These are phyloP conservation scores for Rhizodiscina lignyota DNA, from an alignment of 495 filamentous ascomycete genomes.

Conservation along the genomic window DNA sequence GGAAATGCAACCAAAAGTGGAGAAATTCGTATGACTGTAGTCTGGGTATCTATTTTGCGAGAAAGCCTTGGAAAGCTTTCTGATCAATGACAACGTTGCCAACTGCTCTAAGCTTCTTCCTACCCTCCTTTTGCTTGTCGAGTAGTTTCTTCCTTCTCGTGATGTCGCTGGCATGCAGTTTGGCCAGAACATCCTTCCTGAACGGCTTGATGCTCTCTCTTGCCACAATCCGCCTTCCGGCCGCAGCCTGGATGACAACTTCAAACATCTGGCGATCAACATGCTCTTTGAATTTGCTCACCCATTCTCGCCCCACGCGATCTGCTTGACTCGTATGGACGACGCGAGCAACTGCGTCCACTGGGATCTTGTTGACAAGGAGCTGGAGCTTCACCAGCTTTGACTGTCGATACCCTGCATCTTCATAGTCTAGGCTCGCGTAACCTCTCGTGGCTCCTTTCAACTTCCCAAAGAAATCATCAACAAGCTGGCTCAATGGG, in stretches of 20 bases:
- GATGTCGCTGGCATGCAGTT: slow-evolving; percentile 85
- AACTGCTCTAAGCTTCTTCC: slow-evolving; percentile 62
- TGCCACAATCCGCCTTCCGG: slow-evolving; percentile 69
- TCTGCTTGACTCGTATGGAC: slow-evolving; percentile 67
- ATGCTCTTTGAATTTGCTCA: slow-evolving; percentile 91
- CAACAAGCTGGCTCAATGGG: slow-evolving; percentile 74
- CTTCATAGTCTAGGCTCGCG: slow-evolving; percentile 86
- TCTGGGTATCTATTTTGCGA: slow-evolving; percentile 36
- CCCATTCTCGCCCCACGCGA: slow-evolving; percentile 68
- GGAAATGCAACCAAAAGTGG: no score
- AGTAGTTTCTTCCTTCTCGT: slow-evolving; percentile 68
- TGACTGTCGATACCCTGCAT: slow-evolving; percentile 69
- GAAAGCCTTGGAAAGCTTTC: slow-evolving; percentile 79
- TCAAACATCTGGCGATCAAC: slow-evolving; percentile 95
- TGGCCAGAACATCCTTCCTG: slow-evolving; percentile 83
- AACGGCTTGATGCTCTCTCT: slow-evolving; percentile 94
- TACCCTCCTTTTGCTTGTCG: slow-evolving; percentile 93
- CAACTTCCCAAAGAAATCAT: slow-evolving; percentile 94
- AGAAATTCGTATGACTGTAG: no score
- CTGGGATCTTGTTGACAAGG: slow-evolving; percentile 79
- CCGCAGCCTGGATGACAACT: slow-evolving; percentile 83
- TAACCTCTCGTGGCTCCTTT: slow-evolving; percentile 77
- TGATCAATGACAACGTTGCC: slow-evolving; percentile 85
- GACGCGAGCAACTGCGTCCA: slow-evolving; percentile 86
- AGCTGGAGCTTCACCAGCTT: slow-evolving; percentile 81